phyloP scores from a whole-genome alignment of 306 rosid genomes.

The Rosa lucieae region DNA sequence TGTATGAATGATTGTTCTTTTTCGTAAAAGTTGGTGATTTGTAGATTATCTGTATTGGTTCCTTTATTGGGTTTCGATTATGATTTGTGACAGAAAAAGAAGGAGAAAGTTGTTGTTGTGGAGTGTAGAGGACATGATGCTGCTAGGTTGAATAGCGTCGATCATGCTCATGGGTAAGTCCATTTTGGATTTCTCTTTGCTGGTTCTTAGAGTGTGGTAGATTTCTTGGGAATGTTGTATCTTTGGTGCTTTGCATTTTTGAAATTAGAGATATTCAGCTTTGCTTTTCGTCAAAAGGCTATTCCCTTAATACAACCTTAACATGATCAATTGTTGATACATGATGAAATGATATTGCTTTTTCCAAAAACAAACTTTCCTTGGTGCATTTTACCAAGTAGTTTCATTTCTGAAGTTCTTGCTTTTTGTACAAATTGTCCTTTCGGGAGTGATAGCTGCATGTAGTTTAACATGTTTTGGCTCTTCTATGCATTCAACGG shows the following conservation, averaged over 20 bases:
- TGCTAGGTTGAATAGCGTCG: conserved; percentile 67
- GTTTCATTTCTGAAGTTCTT: not conserved
- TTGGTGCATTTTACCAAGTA: not conserved
- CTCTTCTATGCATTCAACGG: conserved; percentile 24
- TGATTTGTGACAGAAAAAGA: conserved; percentile 55
- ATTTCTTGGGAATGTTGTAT: not conserved
- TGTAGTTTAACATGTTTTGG: conserved; percentile 18
- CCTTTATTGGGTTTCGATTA: not conserved
- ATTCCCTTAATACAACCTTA: not conserved
- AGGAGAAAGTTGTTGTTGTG: conserved; percentile 63
- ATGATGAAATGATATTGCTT: no score
- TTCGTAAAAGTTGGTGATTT: not conserved
- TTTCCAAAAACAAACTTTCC: not conserved
- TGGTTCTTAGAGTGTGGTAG: not conserved
- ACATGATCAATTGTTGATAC: not conserved
- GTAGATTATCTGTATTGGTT: not conserved
- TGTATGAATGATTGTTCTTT: conserved; percentile 34
- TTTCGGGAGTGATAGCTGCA: not conserved
- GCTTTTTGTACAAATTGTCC: conserved; percentile 5
- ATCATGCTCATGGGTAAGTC: conserved; percentile 85
- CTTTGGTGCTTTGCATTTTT: not conserved
- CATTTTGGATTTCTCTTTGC: conserved; percentile 19
- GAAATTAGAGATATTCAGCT: not conserved
- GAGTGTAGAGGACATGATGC: conserved; percentile 97
- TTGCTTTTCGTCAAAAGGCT: not conserved